Conservation (phyloP, 306 rosid genomes). For the Luffa acutangula region DNA sequence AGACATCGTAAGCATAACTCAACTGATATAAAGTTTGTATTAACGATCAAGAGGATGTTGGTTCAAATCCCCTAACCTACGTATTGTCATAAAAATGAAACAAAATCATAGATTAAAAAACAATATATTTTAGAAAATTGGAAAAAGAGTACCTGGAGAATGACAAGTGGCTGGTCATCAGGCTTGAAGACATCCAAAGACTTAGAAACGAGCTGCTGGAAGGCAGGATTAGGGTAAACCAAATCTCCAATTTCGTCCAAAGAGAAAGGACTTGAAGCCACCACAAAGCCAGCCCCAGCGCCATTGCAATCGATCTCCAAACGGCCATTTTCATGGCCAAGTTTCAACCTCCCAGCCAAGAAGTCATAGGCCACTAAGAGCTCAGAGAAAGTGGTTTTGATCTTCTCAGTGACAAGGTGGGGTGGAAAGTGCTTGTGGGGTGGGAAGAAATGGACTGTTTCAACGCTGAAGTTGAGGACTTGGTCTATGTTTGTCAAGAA, state of each 20-base stretch:
- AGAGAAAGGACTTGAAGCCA: slow-evolving; percentile 40
- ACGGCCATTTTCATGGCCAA: slow-evolving; percentile 24
- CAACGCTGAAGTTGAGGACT: slow-evolving; percentile 53
- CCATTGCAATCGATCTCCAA: slow-evolving; percentile 53
- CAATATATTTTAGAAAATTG: too few species aligned
- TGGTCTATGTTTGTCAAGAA: slow-evolving; percentile 78
- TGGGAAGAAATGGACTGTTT: slow-evolving; percentile 51
- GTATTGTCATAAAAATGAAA: too few species aligned
- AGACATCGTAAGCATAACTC: too few species aligned
- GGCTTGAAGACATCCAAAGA: slow-evolving; percentile 29
- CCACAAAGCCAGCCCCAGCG: slow-evolving; percentile 54
- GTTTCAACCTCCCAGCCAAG: slow-evolving; percentile 51
- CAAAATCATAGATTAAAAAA: too few species aligned
- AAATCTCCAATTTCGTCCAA: slow-evolving; percentile 56
- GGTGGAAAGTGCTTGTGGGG: slow-evolving; percentile 38
- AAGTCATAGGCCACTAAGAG: slow-evolving; percentile 45
- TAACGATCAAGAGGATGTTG: too few species aligned
- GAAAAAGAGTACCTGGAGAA: slow-evolving; percentile 40
- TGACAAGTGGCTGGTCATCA: slow-evolving; percentile 36
- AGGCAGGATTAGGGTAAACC: slow-evolving; percentile 63
- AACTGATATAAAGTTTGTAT: too few species aligned
- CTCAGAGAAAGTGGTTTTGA: slow-evolving; percentile 31
- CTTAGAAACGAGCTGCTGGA: slow-evolving; percentile 36
- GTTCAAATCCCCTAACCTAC: too few species aligned
- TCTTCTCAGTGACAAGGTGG: slow-evolving; percentile 16